Base-by-base conservation (phyloP, 345 rosid species). In the Sisymbrium altissimum region DNA sequence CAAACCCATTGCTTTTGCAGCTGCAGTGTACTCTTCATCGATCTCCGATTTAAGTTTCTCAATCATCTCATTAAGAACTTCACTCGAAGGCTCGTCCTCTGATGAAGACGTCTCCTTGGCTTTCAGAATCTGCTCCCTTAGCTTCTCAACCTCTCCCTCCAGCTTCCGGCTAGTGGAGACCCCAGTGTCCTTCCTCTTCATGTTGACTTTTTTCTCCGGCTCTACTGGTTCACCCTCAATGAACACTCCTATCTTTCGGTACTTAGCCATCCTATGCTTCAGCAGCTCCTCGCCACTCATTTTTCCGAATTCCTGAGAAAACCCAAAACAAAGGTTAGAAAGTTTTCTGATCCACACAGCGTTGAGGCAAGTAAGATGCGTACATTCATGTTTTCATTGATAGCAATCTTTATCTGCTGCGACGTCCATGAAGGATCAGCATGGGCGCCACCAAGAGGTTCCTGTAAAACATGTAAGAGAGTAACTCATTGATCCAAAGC, bases 361-460 rank as follows among this genome's bases (percentile, higher is more conserved):
- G 9, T 44, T 62, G 68, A 81, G 64, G 41, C 57, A 67, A 54
- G 17, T 54, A 48, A n/a, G 13, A 74, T 33, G 81, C 98, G 66
- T 79, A 94, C 98, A 60, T 81, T 80, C 97, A 89, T 91, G 76
- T 85, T 6, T 79, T 88, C 90, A 61, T 84, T 87, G 78, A 93
- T 86, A 50, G 92, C 92, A 50, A 74, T 79, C 86, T 90, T 93
- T 76, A 93, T 93, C 82, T 84, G 91, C 71, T 85, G 89, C 35
- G 98, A 90, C 49, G 98, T 89, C 98, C 96, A 89, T 36, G 83
- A 71, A 13, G 98, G 92, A 84, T 90, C 93, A 39, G 92, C 87
- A 81, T 93, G 96, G 29, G 98, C 98, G 27, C 98, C 98, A 53
- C 96, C 98, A 67, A 90, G 89, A 10, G 98, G 98, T 78, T 93